phyloP scores from a whole-genome alignment of 1,284 basidiomycete genomes.

The Moesziomyces sp. region DNA sequence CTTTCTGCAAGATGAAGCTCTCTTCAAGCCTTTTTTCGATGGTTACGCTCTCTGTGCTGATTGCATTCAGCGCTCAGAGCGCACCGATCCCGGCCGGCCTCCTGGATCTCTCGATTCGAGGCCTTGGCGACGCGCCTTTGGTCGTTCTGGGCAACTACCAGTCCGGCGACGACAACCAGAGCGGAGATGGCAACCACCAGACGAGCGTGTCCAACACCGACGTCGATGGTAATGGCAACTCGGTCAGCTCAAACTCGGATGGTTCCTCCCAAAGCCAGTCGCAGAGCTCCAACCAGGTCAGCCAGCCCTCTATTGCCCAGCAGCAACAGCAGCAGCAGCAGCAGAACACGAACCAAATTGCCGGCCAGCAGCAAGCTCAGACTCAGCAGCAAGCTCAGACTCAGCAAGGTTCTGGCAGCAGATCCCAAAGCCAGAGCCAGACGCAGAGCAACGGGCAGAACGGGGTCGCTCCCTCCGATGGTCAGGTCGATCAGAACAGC shows the following conservation, averaged over 20 bases:
- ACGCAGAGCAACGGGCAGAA: conserved; percentile 4
- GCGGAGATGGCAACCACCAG: conserved; percentile 23
- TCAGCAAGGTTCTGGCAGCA: not conserved
- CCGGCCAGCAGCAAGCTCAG: conserved; percentile 3
- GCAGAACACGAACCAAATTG: conserved; percentile 2
- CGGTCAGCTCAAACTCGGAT: conserved; percentile 25
- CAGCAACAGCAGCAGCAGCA: conserved; percentile 18
- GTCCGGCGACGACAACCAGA: conserved; percentile 24
- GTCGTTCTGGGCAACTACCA: conserved; percentile 34
- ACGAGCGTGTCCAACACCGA: conserved; percentile 23
- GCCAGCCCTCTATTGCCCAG: not conserved
- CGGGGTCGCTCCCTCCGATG: too few species aligned
- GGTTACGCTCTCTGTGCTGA: conserved; percentile 12
- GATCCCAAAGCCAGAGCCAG: conserved; percentile 8
- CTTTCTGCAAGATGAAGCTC: conserved; percentile 10
- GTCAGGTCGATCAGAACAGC: too few species aligned
- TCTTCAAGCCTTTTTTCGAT: conserved; percentile 2
- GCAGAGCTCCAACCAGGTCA: conserved; percentile 13
- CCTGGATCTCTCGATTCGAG: conserved; percentile 13
- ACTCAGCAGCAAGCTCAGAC: conserved; percentile 10
- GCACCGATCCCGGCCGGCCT: conserved; percentile 6
- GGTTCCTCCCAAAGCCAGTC: conserved; percentile 23
- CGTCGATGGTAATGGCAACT: conserved; percentile 25
- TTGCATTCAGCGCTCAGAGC: conserved; percentile 3
- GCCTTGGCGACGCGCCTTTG: conserved; percentile 22